phyloP scores from a whole-genome alignment of 2,329 filamentous ascomycete species.

The Clonostachys rosea region DNA sequence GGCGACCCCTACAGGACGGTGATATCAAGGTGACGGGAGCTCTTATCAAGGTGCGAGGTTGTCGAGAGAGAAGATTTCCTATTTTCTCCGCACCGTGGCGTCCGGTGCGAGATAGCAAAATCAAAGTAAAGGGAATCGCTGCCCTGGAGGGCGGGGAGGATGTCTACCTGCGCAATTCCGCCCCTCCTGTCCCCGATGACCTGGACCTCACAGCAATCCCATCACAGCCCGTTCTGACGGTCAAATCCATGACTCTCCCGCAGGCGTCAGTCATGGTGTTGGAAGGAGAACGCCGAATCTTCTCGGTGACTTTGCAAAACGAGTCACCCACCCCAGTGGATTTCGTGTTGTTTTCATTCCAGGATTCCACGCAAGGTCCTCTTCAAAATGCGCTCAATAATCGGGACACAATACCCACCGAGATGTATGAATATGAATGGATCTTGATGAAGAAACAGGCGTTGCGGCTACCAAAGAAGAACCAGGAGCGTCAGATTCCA shows the following conservation, averaged over 20 bases:
- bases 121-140: conserved; percentile 69
- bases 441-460: conserved; percentile 73
- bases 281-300: conserved; percentile 77
- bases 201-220: conserved; percentile 72
- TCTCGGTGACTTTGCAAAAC: conserved; percentile 79
- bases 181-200: conserved; percentile 25
- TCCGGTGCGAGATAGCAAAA: conserved; percentile 62
- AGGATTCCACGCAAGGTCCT: conserved; percentile 78
- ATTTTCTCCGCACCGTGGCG: conserved; percentile 78
- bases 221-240: conserved; percentile 69
- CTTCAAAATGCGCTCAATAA: conserved; percentile 71
- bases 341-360: conserved; percentile 82
- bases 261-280: conserved; percentile 89
- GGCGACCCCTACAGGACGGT: conserved; percentile 63
- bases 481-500: conserved; percentile 54
- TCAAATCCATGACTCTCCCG: conserved; percentile 72
- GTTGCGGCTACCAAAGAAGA: conserved; percentile 48
- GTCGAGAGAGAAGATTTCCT: conserved; percentile 76
- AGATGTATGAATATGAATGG: conserved; percentile 82
- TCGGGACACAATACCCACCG: conserved; percentile 71
- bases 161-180: conserved; percentile 14
- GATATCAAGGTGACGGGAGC: conserved; percentile 73
- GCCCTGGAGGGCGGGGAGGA: conserved; percentile 43
- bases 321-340: conserved; percentile 72
- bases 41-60: conserved; percentile 73